A percentile compares a stretch with the other conserved stretches of the same genome.
These are phyloP conservation scores for Colletotrichum kahawae DNA, from an alignment of 2,329 filamentous ascomycete genomes.

Conservation along the genomic window DNA sequence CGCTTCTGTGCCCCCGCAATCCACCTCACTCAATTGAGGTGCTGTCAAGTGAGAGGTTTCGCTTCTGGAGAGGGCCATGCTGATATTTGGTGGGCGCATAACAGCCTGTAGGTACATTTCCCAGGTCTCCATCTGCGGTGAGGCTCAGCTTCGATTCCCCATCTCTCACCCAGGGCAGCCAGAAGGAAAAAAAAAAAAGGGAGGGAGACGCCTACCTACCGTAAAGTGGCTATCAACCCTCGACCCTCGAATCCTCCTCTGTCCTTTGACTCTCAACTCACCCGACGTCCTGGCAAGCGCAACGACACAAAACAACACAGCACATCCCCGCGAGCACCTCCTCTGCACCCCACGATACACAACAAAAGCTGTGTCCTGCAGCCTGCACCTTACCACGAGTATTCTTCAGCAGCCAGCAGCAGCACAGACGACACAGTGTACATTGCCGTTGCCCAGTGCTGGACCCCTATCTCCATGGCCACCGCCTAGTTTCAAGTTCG, in stretches of 20 bases:
- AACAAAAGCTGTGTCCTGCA: background rate
- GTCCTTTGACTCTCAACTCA: background rate
- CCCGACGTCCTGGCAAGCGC: background rate
- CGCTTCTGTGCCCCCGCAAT: background rate
- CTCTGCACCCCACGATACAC: constrained; percentile 4
- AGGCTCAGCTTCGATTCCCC: constrained; percentile 21
- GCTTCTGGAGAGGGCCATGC: background rate
- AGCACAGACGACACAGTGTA: constrained; percentile 17
- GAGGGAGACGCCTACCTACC: background rate
- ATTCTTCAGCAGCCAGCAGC: background rate
- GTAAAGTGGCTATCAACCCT: background rate
- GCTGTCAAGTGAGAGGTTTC: background rate
- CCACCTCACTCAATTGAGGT: background rate
- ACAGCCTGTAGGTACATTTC: constrained; percentile 2
- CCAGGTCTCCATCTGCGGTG: constrained; percentile 13
- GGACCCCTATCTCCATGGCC: constrained; percentile 21
- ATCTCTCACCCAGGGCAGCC: constrained; percentile 4
- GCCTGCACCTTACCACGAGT: background rate
- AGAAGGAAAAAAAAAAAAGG: background rate
- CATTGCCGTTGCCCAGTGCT: background rate
- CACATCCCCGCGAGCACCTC: background rate
- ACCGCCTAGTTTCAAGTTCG: constrained; percentile 7
- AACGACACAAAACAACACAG: background rate
- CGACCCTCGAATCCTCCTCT: background rate
- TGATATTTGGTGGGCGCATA: background rate